Evolutionary conservation across 805 yeast species (phyloP).

Genomic region (Candida insectalens): DNA sequence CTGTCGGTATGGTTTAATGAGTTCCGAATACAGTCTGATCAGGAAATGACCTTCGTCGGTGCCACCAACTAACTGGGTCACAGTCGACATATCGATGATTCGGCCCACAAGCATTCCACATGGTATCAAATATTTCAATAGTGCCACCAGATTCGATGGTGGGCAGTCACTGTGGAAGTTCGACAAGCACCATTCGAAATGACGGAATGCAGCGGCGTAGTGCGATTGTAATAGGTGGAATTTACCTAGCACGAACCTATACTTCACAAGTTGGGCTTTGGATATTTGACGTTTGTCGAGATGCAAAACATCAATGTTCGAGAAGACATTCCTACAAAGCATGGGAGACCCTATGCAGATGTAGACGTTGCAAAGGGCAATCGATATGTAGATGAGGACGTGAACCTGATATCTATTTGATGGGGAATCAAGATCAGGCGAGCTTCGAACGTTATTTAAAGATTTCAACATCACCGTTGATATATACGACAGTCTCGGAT

Average conservation of each 20-base stretch:
- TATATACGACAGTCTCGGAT: slow-evolving; percentile 35
- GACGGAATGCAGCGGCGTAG: slow-evolving; percentile 34
- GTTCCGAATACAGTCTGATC: slow-evolving; percentile 26
- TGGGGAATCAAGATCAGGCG: slow-evolving; percentile 25
- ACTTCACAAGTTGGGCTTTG: slow-evolving; percentile 36
- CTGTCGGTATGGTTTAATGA: slow-evolving; percentile 24
- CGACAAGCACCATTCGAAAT: slow-evolving; percentile 39
- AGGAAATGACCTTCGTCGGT: slow-evolving; percentile 9
- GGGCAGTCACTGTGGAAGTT: slow-evolving; percentile 23
- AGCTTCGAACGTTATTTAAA: slow-evolving; percentile 41
- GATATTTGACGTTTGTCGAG: slow-evolving; percentile 32
- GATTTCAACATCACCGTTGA: slow-evolving; percentile 39
- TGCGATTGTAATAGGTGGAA: slow-evolving; percentile 45
- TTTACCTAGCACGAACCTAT: slow-evolving; percentile 43
- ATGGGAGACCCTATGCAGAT: slow-evolving; percentile 45
- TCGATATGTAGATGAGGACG: slow-evolving; percentile 38
- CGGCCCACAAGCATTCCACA: slow-evolving; percentile 43
- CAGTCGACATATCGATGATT: slow-evolving; percentile 27
- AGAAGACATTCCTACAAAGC: slow-evolving; percentile 50
- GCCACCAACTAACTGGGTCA: slow-evolving; percentile 11
- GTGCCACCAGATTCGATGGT: slow-evolving; percentile 22
- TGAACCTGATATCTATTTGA: slow-evolving; percentile 30
- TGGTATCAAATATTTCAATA: slow-evolving; percentile 42
- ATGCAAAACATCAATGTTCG: slow-evolving; percentile 45
- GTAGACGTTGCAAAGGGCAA: slow-evolving; percentile 40